Conservation (phyloP, 2,329 filamentous ascomycete genomes). For the Drechslerella dactyloides region DNA sequence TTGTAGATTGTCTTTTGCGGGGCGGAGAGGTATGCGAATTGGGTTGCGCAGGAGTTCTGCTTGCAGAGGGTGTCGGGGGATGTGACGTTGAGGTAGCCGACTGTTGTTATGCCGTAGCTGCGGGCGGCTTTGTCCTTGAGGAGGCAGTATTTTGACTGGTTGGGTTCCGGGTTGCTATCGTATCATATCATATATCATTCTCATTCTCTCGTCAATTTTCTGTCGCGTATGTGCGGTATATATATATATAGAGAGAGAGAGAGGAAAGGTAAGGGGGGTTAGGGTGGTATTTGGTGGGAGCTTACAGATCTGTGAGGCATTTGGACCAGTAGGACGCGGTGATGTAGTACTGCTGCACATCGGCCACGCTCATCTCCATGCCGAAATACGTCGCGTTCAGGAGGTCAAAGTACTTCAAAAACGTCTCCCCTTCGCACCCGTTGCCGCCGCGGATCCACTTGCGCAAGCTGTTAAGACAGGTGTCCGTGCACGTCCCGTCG, state of each 20-base stretch:
- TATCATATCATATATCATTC: background rate
- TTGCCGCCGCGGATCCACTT: conserved; percentile 34
- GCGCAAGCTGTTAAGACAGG: conserved; percentile 14
- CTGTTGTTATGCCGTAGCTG: conserved; percentile 2
- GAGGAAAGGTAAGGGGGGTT: background rate
- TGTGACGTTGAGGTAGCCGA: conserved; percentile 25
- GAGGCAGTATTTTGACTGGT: conserved; percentile 30
- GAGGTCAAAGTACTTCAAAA: conserved; percentile 28
- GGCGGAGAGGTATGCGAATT: conserved; percentile 29
- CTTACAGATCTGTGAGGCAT: conserved; percentile 19
- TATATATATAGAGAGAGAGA: background rate
- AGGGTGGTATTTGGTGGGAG: background rate
- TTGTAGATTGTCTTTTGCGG: conserved; percentile 39
- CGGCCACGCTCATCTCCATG: background rate
- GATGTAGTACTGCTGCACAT: conserved; percentile 37
- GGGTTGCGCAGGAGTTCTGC: conserved; percentile 22
- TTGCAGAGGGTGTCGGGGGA: conserved; percentile 19
- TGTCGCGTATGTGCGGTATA: no score
- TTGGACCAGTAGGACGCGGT: conserved; percentile 24
- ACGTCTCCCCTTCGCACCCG: conserved; percentile 10
- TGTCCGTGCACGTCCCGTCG: conserved; percentile 15
- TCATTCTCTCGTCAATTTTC: no score
- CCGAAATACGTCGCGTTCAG: conserved; percentile 13
- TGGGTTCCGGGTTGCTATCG: background rate
- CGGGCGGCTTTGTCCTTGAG: background rate